Evolutionary conservation across 305 asterid genomes (phyloP), one percentile per base, ranked within the genome.

Genomic region (Solanum hybrid): DNA sequence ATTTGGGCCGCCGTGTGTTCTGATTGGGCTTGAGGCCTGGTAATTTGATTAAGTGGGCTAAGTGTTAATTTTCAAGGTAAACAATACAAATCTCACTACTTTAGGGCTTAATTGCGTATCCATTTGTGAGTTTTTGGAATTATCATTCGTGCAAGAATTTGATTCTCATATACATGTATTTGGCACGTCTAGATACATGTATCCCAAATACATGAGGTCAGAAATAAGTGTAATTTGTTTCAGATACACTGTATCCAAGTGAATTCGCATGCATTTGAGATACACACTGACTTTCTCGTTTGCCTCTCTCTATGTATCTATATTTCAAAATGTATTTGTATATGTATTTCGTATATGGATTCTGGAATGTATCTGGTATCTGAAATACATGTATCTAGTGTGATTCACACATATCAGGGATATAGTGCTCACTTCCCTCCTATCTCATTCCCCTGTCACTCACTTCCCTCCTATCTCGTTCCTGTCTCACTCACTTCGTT

Each of bases 181-280:
- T 56, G 10, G 2, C 9, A 3, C 2, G 4, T 17, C n/a, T 7
- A 51, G 9, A 51, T 15, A 51, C 2, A 14, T 6, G 1, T 15
- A 51, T 51, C 0, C 1, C 2, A 0, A 6, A 51, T 2, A 15
- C 10, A 2, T 56, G 10, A 0, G 4, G 4, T 17, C 10, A 2
- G 2, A 56, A 56, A 56, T 17, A 56, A 15, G 10, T 56, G 0
- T 0, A 56, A 56, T 56, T 56, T 56, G 9, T 17, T 51, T 17
- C 10, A 3, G 1, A 17, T 17, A 56, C n/a, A 56, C 0, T 56
- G 1, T 60, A 60, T 19, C 1, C 5, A 60, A 3, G 12, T 60
- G 1, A 19, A 7, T 60, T 60, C 1, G 26, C 26, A 60, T 60
- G 26, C 5, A 3, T 19, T 19, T 60, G 2, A 26, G 1, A 19